Conservation (phyloP, 2,329 filamentous ascomycete species). For the Triangularia setosa region DNA sequence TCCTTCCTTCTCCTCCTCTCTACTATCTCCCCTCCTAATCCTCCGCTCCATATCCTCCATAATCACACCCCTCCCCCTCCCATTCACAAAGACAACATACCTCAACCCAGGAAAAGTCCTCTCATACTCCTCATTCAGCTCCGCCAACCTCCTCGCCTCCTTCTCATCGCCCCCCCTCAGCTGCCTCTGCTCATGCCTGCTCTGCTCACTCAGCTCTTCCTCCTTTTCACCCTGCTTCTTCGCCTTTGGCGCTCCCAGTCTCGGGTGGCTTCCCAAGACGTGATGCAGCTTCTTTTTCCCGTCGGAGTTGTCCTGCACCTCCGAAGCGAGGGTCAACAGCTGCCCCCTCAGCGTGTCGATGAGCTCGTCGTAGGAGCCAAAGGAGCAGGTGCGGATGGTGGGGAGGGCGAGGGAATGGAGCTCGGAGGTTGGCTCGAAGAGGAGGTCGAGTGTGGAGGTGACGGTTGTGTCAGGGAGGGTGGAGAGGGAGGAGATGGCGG, state of each 20-base stretch:
- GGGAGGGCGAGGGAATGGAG: conserved; percentile 71
- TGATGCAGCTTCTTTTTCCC: conserved; percentile 58
- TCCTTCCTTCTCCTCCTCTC: conserved; percentile 65
- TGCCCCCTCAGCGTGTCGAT: conserved; percentile 63
- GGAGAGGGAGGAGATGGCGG: conserved; percentile 53
- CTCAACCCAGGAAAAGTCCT: conserved; percentile 72
- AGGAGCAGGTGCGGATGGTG: conserved; percentile 53
- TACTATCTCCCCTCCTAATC: conserved; percentile 64
- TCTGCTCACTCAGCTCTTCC: conserved; percentile 65
- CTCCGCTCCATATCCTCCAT: conserved; percentile 77
- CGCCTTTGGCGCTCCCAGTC: conserved; percentile 54
- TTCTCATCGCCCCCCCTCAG: conserved; percentile 56
- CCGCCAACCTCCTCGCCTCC: conserved; percentile 53
- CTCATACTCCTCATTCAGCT: conserved; percentile 76
- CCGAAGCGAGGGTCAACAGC: conserved; percentile 38
- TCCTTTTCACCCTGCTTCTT: conserved; percentile 45
- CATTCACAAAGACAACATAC: conserved; percentile 92
- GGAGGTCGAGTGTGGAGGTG: conserved; percentile 62
- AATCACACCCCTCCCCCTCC: conserved; percentile 66
- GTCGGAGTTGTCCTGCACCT: conserved; percentile 24
- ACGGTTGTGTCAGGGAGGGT: conserved; percentile 53
- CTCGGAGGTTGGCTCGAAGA: conserved; percentile 78
- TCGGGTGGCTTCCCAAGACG: conserved; percentile 77
- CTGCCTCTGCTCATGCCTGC: conserved; percentile 75
- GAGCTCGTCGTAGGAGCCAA: conserved; percentile 64